Percentiles rank a stretch among this genome's conserved stretches.
Evolutionary conservation across 1,139 yeast species (phyloP).

Genomic region (Hansenula sp.): DNA sequence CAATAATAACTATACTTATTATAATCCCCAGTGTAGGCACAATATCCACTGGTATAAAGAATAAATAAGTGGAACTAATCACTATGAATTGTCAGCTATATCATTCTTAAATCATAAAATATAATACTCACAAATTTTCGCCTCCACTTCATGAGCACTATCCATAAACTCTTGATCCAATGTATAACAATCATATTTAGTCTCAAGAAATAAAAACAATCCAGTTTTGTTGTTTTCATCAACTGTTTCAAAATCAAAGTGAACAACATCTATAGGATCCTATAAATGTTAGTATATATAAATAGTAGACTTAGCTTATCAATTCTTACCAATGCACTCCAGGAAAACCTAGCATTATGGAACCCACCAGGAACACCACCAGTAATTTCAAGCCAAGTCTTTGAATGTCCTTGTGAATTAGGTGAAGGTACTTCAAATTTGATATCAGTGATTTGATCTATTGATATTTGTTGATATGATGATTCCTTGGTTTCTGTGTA

Average conservation of each 20-base stretch:
- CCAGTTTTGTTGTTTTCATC: background rate
- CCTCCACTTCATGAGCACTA: constrained; percentile 2
- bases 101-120: background rate
- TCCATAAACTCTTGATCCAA: constrained; percentile 10
- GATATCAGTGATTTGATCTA: constrained; percentile 2
- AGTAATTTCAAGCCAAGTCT: background rate
- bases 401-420: background rate
- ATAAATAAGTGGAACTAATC: background rate
- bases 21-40: background rate
- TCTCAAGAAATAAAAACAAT: constrained; percentile 6
- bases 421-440: constrained; percentile 6
- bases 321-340: constrained; percentile 21
- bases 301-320: background rate
- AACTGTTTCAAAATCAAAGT: constrained; percentile 1
- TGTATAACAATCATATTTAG: constrained; percentile 13
- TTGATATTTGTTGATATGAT: background rate
- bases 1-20: background rate
- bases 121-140: constrained; percentile 6
- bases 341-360: constrained; percentile 18
- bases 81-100: background rate
- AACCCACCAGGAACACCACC: background rate
- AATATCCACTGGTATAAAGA: constrained; percentile 8
- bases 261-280: constrained; percentile 6
- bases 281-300: background rate
- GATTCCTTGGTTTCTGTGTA: background rate